Base-by-base conservation (phyloP, 345 rosid species). In the Mallotus nudiflorus region DNA sequence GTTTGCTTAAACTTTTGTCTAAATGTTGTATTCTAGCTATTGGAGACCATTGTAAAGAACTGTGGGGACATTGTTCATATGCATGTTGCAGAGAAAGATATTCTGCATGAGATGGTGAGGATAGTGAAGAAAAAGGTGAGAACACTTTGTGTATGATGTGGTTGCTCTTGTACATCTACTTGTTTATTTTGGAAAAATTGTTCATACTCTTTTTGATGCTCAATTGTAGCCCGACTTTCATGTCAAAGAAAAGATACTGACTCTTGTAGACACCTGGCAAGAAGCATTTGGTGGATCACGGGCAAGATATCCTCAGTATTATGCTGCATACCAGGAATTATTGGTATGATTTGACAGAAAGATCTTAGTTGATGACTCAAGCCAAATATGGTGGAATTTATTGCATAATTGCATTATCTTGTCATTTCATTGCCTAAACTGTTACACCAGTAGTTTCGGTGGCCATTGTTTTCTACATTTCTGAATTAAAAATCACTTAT, bases 21-120 rank as follows among this genome's bases (percentile, higher is more conserved):
- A 68, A 45, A 62, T 75, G 65, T 66, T 70, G 20, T 64, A 51
- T 74, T 76, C 49, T 74, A 96, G 99, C 85, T 96, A 48, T 86
- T 96, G 85, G 99, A 96, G 89, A 96, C 99, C 27, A 84, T 96
- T 57, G 79, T 92, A 77, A 96, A 96, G 88, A 96, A 96, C 72
- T 96, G 99, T 74, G 97, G 98, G 75, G 98, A 96, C 80, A 86
- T 96, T 81, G 98, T 96, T 54, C 98, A 92, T 81, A 92, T 96
- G 99, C 96, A 92, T 77, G 98, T 92, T n/a, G 99, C 98, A 52
- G 98, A 96, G 85, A 96, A 81, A 78, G 97, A 87, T 82, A 73
- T 96, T 81, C 93, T 92, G 50, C 97, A 89, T 78, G 98, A 96
- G 77, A 92, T 96, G 99, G 97, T 96, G 72, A 89, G 69, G 80